phyloP scores from a whole-genome alignment of 1,284 basidiomycete genomes.

The Pascua sp. region DNA sequence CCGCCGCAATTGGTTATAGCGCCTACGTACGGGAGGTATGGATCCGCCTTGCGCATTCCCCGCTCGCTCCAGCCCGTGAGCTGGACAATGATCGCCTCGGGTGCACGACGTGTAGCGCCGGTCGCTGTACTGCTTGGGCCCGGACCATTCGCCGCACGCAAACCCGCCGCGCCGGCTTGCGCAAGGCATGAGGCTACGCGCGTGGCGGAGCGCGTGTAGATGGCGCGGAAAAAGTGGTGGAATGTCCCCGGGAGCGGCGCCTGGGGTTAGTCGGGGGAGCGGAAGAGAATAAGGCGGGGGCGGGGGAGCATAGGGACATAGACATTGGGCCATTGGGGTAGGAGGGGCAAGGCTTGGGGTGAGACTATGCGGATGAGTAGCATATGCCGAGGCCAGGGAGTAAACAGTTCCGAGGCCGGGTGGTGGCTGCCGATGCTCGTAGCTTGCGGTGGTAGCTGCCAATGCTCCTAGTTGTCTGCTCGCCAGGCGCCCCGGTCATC shows the following conservation, averaged over 20 bases:
- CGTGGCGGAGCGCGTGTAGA: slow-evolving; percentile 25
- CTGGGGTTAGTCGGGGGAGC: slow-evolving; percentile 14
- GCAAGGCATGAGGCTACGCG: background rate
- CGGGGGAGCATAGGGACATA: too few species aligned
- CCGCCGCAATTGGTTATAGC: too few species aligned
- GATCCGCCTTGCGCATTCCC: slow-evolving; percentile 39
- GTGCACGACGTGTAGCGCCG: background rate
- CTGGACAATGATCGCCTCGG: slow-evolving; percentile 36
- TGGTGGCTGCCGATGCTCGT: too few species aligned
- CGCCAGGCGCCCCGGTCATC: too few species aligned
- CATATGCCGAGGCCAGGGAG: too few species aligned
- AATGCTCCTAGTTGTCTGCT: too few species aligned
- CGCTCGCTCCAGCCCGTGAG: slow-evolving; percentile 41
- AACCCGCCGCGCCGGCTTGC: background rate
- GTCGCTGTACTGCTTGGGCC: background rate
- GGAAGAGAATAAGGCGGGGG: background rate
- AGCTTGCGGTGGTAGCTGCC: too few species aligned
- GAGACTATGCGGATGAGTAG: too few species aligned
- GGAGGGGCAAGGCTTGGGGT: too few species aligned
- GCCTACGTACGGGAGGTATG: slow-evolving; percentile 38
- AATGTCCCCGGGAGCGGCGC: slow-evolving; percentile 37
- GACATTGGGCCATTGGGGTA: too few species aligned
- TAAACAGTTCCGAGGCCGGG: too few species aligned
- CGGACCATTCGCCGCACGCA: too few species aligned
- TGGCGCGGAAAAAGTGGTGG: slow-evolving; percentile 34